Evolutionary conservation across 306 rosid genomes (phyloP).

Genomic region (Casuarina cunninghamiana): DNA sequence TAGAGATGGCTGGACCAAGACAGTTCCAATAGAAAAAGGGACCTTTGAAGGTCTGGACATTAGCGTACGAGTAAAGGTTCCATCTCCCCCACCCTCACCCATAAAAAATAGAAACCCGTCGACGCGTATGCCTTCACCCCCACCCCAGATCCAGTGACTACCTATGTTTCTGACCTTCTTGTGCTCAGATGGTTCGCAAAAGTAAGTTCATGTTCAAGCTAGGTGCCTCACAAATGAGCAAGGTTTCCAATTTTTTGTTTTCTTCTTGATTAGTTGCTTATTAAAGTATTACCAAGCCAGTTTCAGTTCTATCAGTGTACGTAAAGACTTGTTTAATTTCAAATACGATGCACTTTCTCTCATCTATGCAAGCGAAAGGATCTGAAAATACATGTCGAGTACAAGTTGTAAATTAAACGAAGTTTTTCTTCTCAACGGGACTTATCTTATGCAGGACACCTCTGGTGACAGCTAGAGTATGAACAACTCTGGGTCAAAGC

Average conservation of each 20-base stretch:
- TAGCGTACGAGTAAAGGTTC: background rate
- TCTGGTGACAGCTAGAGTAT: too few species aligned
- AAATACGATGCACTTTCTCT: background rate
- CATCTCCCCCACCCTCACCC: conserved; percentile 39
- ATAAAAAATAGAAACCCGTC: background rate
- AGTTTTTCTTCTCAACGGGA: too few species aligned
- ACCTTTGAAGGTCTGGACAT: conserved; percentile 12
- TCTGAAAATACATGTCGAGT: background rate
- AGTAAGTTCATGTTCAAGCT: background rate
- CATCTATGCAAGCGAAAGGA: background rate
- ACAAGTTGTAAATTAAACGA: background rate
- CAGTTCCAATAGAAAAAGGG: background rate
- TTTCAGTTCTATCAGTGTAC: background rate
- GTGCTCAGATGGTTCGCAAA: background rate
- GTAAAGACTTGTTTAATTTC: background rate
- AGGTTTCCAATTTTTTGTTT: background rate
- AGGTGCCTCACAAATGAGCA: background rate
- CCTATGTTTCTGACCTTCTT: background rate
- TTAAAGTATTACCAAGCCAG: too few species aligned
- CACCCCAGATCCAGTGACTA: conserved; percentile 8
- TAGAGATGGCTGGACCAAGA: conserved; percentile 12
- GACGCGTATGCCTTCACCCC: background rate
- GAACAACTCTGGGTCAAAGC: too few species aligned
- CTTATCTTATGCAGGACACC: too few species aligned
- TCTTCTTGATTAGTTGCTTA: too few species aligned